Conservation (phyloP, 2,329 filamentous ascomycete species). For the Fusarium tjaetaba region DNA sequence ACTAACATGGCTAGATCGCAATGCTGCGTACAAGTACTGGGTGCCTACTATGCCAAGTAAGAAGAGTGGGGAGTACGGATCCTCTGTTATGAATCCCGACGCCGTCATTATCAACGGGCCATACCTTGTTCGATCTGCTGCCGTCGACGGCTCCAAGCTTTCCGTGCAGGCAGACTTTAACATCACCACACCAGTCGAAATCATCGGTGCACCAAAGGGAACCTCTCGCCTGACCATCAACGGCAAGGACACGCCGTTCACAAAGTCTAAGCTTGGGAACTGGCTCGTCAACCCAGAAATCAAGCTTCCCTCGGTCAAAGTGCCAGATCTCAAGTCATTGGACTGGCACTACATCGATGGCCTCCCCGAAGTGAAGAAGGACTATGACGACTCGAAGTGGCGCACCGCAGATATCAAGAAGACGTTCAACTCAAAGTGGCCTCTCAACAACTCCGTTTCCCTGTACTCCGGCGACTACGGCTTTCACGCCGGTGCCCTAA, state of each 20-base stretch:
- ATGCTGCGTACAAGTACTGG: constrained; percentile 76
- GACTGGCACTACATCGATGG: constrained; percentile 77
- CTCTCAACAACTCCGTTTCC: constrained; percentile 70
- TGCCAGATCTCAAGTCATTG: constrained; percentile 65
- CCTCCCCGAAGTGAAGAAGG: constrained; percentile 72
- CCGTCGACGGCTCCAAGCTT: constrained; percentile 64
- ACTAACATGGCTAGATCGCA: constrained; percentile 58
- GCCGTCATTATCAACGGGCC: constrained; percentile 66
- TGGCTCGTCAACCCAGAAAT: constrained; percentile 62
- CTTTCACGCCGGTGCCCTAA: constrained; percentile 73
- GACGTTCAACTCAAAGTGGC: constrained; percentile 68
- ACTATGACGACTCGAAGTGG: constrained; percentile 78
- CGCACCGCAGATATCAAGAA: constrained; percentile 64
- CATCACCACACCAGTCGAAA: constrained; percentile 71
- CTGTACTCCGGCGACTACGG: constrained; percentile 79
- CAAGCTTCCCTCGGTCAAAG: constrained; percentile 60
- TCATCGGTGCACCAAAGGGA: constrained; percentile 68
- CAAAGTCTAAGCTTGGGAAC: constrained; percentile 53
- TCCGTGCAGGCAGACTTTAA: constrained; percentile 78
- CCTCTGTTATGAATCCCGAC: constrained; percentile 46
- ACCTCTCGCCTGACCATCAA: constrained; percentile 59
- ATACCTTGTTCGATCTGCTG: constrained; percentile 71
- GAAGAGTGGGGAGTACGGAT: constrained; percentile 45
- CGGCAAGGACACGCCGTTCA: constrained; percentile 50
- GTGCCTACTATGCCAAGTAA: constrained; percentile 62